Evolutionary conservation across 108 stramenopile genomes (phyloP).

Genomic region (Asterionellopsis glacialis): DNA sequence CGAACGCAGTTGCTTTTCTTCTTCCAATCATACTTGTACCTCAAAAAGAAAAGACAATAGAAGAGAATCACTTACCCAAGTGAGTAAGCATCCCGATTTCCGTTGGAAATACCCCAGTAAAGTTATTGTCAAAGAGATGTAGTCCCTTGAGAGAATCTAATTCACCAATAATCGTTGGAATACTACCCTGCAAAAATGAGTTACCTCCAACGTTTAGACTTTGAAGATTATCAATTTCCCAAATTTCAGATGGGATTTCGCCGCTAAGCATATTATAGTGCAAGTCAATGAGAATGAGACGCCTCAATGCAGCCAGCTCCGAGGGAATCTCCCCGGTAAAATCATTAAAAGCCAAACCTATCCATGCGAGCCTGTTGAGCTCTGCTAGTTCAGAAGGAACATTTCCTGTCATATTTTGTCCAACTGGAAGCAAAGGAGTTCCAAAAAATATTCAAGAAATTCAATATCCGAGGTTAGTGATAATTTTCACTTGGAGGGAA

Average conservation of each 20-base stretch:
- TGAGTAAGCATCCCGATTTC: background rate
- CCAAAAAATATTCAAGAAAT: too few species aligned
- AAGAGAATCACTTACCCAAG: too few species aligned
- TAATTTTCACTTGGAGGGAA: too few species aligned
- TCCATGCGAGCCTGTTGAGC: conserved; percentile 17
- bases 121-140: conserved; percentile 7
- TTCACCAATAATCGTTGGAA: conserved; percentile 37
- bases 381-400: conserved; percentile 22
- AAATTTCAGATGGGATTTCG: conserved; percentile 16
- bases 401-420: conserved; percentile 14
- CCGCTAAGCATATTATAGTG: conserved; percentile 33
- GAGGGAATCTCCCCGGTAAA: conserved; percentile 31
- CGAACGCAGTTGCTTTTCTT: too few species aligned
- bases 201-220: conserved; percentile 37
- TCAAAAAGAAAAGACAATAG: too few species aligned
- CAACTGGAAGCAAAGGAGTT: conserved; percentile 3
- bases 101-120: conserved; percentile 17
- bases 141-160: conserved; percentile 5
- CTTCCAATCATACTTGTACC: too few species aligned
- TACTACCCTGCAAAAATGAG: conserved; percentile 30
- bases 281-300: conserved; percentile 30
- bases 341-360: conserved; percentile 22
- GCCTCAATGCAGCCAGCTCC: conserved; percentile 18
- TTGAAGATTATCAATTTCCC: conserved; percentile 20
- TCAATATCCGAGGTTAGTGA: too few species aligned